These are phyloP conservation scores for Talaromyces liani DNA, from an alignment of 495 filamentous ascomycete species.

Conservation along the genomic window DNA sequence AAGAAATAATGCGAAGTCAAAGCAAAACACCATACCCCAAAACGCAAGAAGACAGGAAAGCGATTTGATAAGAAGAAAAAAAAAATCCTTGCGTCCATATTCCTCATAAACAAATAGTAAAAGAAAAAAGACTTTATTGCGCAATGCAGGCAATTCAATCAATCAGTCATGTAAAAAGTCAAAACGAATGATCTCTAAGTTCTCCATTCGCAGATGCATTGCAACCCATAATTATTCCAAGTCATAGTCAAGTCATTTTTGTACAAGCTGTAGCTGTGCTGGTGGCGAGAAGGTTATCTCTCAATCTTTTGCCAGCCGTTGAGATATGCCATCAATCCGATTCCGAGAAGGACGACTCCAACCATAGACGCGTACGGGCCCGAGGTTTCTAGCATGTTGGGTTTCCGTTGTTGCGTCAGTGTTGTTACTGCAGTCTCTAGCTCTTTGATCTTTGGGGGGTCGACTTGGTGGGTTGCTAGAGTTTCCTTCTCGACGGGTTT, in stretches of 20 bases:
- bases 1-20: slow-evolving; percentile 6
- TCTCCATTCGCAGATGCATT: slow-evolving; percentile 4
- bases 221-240: slow-evolving; percentile 4
- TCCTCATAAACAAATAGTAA: background rate
- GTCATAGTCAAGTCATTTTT: slow-evolving; percentile 4
- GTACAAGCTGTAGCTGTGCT: slow-evolving; percentile 12
- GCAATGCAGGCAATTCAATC: slow-evolving; percentile 17
- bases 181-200: slow-evolving; percentile 21
- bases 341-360: slow-evolving; percentile 80
- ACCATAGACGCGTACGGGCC: slow-evolving; percentile 83
- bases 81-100: slow-evolving; percentile 14
- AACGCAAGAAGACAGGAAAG: slow-evolving; percentile 17
- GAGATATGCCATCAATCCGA: slow-evolving; percentile 89
- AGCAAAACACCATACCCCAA: slow-evolving; percentile 1
- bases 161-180: slow-evolving; percentile 18
- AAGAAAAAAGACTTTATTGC: background rate
- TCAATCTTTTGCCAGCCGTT: slow-evolving; percentile 78
- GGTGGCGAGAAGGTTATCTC: slow-evolving; percentile 31
- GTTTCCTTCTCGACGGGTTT: slow-evolving; percentile 12
- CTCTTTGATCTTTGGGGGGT: slow-evolving; percentile 20
- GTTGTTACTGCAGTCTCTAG: slow-evolving; percentile 32
- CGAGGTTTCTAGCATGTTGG: slow-evolving; percentile 50
- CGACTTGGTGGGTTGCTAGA: slow-evolving; percentile 6
- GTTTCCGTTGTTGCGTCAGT: slow-evolving; percentile 31
- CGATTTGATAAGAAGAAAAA: slow-evolving; percentile 12